Conservation (phyloP, 1,139 yeast genomes). For the Kodamaea arcana region DNA sequence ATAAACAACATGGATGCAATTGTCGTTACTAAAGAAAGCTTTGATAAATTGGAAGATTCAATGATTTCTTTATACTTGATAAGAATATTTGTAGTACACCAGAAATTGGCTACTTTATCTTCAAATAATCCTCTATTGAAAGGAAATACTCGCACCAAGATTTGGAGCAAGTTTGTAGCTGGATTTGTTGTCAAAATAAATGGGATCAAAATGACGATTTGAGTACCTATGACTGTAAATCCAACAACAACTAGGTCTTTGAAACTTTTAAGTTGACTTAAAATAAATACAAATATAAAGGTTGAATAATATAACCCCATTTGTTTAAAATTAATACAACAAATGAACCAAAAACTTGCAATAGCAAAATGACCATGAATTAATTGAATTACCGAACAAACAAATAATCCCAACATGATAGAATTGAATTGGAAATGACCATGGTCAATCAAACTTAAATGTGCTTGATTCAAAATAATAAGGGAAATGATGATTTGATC, state of each 20-base stretch:
- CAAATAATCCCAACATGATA: slow-evolving; percentile 85
- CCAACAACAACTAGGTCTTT: slow-evolving; percentile 59
- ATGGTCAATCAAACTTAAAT: slow-evolving; percentile 81
- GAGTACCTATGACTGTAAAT: slow-evolving; percentile 54
- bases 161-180: slow-evolving; percentile 20
- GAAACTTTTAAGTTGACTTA: slow-evolving; percentile 32
- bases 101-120: slow-evolving; percentile 94
- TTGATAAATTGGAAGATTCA: slow-evolving; percentile 55
- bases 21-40: slow-evolving; percentile 61
- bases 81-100: slow-evolving; percentile 86
- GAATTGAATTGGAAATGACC: slow-evolving; percentile 96
- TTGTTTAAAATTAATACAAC: slow-evolving; percentile 82
- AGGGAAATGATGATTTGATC: slow-evolving; percentile 76
- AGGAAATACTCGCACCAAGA: slow-evolving; percentile 75
- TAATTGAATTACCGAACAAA: slow-evolving; percentile 64
- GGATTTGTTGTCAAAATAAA: slow-evolving; percentile 35
- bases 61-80: slow-evolving; percentile 64
- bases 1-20: slow-evolving; percentile 61
- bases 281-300: slow-evolving; percentile 71
- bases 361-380: slow-evolving; percentile 57
- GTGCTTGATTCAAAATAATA: slow-evolving; percentile 75
- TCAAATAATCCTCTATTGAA: slow-evolving; percentile 94
- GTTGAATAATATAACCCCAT: slow-evolving; percentile 96
- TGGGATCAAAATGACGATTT: slow-evolving; percentile 56
- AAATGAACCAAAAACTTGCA: slow-evolving; percentile 78